phyloP scores from a whole-genome alignment of 2,329 filamentous ascomycete species.

The Penicillium fuscoglaucum region DNA sequence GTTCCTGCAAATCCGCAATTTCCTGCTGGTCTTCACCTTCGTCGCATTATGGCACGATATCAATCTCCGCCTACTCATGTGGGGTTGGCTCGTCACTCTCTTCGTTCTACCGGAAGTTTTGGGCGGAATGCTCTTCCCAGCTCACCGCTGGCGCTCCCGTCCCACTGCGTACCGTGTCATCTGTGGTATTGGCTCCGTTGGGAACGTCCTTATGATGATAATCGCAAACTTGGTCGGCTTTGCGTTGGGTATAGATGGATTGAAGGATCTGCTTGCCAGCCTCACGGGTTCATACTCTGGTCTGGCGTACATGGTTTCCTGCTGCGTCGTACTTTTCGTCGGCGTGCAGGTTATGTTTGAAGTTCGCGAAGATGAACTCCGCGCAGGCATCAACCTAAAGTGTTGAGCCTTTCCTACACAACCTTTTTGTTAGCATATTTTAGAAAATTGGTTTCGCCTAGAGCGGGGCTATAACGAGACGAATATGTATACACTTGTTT shows the following conservation, averaged over 20 bases:
- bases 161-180: slow-evolving; percentile 76
- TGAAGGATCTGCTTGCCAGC: slow-evolving; percentile 71
- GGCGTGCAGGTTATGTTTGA: slow-evolving; percentile 97
- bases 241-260: slow-evolving; percentile 83
- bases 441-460: background rate
- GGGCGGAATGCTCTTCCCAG: slow-evolving; percentile 70
- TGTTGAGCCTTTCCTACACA: slow-evolving; percentile 54
- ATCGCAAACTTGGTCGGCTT: slow-evolving; percentile 92
- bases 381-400: slow-evolving; percentile 78
- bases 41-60: slow-evolving; percentile 99
- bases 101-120: slow-evolving; percentile 90
- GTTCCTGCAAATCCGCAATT: slow-evolving; percentile 67
- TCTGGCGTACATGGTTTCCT: slow-evolving; percentile 67
- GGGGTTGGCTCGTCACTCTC: slow-evolving; percentile 94
- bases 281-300: slow-evolving; percentile 79
- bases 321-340: slow-evolving; percentile 75
- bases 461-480: background rate
- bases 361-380: slow-evolving; percentile 77
- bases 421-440: background rate
- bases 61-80: slow-evolving; percentile 82
- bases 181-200: slow-evolving; percentile 76
- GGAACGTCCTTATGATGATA: slow-evolving; percentile 93
- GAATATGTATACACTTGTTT: background rate
- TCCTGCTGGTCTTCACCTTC: slow-evolving; percentile 87
- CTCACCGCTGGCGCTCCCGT: slow-evolving; percentile 65